A percentile compares a stretch with the other conserved stretches of the same genome.
These are phyloP conservation scores for Yamadazyma oceani DNA, from an alignment of 1,139 yeast genomes.

Conservation along the genomic window DNA sequence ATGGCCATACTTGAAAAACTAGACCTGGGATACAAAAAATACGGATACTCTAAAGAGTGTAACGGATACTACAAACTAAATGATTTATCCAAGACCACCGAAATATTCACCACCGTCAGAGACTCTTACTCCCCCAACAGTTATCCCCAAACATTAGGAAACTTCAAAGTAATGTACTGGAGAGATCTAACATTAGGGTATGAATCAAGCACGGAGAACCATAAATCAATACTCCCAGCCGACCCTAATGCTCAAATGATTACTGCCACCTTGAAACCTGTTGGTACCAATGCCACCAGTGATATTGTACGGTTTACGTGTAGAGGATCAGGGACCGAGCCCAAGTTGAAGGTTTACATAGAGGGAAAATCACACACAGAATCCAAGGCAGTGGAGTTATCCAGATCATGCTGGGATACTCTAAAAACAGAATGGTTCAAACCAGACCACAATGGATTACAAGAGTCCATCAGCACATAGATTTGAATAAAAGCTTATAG, in stretches of 20 bases:
- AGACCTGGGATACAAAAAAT: conserved; percentile 56
- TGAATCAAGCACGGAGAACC: conserved; percentile 64
- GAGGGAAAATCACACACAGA: conserved; percentile 63
- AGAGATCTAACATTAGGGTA: conserved; percentile 83
- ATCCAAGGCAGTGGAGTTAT: conserved; percentile 48
- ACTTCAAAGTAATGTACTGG: conserved; percentile 60
- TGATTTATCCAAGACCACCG: conserved; percentile 49
- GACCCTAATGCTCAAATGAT: conserved; percentile 84
- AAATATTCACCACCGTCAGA: conserved; percentile 53
- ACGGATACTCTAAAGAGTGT: conserved; percentile 80
- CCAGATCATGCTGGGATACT: conserved; percentile 67
- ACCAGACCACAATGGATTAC: conserved; percentile 44
- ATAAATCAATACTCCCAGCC: conserved; percentile 64
- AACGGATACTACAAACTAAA: conserved; percentile 82
- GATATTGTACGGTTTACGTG: conserved; percentile 67
- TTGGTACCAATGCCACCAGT: conserved; percentile 20
- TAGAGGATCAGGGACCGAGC: conserved; percentile 96
- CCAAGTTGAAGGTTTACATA: conserved; percentile 86
- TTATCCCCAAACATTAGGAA: conserved; percentile 50
- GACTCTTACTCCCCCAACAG: conserved; percentile 31
- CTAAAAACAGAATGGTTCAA: conserved; percentile 59
- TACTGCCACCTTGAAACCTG: conserved; percentile 48
- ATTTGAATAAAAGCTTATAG: neutral
- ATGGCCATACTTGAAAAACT: conserved; percentile 40
- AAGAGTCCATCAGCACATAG: conserved; percentile 29